Percentiles rank a stretch among this genome's conserved stretches.
Evolutionary conservation across 345 rosid genomes (phyloP).

Genomic region (Brassica juncea): DNA sequence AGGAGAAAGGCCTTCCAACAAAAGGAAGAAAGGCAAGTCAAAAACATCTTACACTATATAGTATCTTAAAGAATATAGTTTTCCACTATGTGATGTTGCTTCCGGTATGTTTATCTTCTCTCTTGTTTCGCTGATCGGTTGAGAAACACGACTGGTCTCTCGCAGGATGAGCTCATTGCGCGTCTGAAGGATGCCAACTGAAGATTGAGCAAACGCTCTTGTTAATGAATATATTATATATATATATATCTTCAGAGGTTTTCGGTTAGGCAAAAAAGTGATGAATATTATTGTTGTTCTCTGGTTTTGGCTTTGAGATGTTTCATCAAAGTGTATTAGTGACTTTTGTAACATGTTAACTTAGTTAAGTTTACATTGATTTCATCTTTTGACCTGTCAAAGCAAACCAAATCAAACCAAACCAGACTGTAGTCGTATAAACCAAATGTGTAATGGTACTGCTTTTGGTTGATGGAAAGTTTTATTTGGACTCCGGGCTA

Average conservation of each 20-base stretch:
- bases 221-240: slow-evolving; percentile 18
- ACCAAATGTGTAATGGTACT: slow-evolving; percentile 9
- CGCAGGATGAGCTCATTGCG: slow-evolving; percentile 85
- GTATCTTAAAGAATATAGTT: not conserved
- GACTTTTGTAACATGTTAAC: slow-evolving; percentile 11
- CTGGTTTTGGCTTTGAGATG: slow-evolving; percentile 8
- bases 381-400: not conserved
- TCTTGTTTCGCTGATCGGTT: not conserved
- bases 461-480: not conserved
- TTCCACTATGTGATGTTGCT: slow-evolving; percentile 16
- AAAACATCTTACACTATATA: not conserved
- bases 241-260: not conserved
- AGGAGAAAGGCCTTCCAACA: slow-evolving; percentile 68
- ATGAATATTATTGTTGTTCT: slow-evolving; percentile 10
- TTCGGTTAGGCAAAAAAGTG: not conserved
- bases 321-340: not conserved
- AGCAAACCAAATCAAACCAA: not conserved
- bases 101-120: not conserved
- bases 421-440: not conserved
- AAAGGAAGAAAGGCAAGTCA: slow-evolving; percentile 81
- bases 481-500: not conserved
- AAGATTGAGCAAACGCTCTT: slow-evolving; percentile 1
- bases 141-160: not conserved
- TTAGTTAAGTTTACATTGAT: not conserved
- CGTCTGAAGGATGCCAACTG: slow-evolving; percentile 63